These are phyloP conservation scores for Phytophthora pseudosyringae DNA, from an alignment of 352 stramenopile genomes.

Conservation along the genomic window DNA sequence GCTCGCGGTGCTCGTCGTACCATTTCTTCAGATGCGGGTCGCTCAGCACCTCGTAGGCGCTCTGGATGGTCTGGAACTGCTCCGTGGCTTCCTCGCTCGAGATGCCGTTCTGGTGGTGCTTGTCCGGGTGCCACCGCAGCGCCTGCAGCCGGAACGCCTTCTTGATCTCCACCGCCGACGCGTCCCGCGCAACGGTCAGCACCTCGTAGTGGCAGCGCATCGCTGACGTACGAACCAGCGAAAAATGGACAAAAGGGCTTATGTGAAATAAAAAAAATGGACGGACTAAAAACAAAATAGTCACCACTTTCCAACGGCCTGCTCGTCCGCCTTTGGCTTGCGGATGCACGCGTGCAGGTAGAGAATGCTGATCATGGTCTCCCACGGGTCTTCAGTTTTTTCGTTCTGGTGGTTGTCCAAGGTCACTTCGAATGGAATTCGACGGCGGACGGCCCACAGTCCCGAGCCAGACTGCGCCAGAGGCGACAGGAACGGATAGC, in stretches of 20 bases:
- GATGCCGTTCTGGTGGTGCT: slow-evolving; percentile 78
- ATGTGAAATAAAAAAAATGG: slow-evolving; percentile 4
- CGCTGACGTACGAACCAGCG: slow-evolving; percentile 2
- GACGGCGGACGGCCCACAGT: slow-evolving; percentile 7
- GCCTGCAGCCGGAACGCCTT: slow-evolving; percentile 81
- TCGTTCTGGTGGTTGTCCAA: slow-evolving; percentile 10
- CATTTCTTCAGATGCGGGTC: slow-evolving; percentile 88
- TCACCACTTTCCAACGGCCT: neutral
- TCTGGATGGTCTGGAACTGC: slow-evolving; percentile 88
- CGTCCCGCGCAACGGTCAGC: slow-evolving; percentile 67
- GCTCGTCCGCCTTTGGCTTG: neutral
- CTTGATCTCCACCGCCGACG: slow-evolving; percentile 65
- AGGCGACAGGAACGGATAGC: slow-evolving; percentile 12
- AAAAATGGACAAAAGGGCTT: slow-evolving; percentile 14
- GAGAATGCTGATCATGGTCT: slow-evolving; percentile 15
- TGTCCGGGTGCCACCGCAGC: slow-evolving; percentile 87
- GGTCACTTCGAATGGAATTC: slow-evolving; percentile 12
- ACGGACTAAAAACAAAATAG: slow-evolving; percentile 8
- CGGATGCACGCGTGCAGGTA: slow-evolving; percentile 17
- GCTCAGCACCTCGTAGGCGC: slow-evolving; percentile 87
- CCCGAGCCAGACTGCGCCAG: slow-evolving; percentile 22
- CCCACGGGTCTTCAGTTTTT: slow-evolving; percentile 1
- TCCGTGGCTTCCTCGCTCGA: slow-evolving; percentile 77
- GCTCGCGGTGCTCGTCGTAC: slow-evolving; percentile 90
- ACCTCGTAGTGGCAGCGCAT: slow-evolving; percentile 90